These are phyloP conservation scores for Alternaria infectoria DNA, from an alignment of 2,329 filamentous ascomycete genomes.

Conservation along the genomic window DNA sequence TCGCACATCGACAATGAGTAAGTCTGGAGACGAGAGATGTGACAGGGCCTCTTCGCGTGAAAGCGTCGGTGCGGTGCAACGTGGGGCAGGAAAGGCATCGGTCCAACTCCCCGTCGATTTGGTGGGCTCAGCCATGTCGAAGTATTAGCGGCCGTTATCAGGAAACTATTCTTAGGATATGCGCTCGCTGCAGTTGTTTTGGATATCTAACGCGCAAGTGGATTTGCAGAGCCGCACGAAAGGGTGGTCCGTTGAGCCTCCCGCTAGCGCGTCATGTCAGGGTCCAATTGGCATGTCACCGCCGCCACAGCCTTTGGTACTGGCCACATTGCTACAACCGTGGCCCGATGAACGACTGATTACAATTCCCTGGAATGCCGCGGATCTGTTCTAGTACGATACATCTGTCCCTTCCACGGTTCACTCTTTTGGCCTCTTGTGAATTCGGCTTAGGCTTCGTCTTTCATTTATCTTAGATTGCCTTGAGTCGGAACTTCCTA, in stretches of 20 bases:
- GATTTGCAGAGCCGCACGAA: slow-evolving; percentile 8
- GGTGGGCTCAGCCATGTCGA: slow-evolving; percentile 25
- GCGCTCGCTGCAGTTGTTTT: not conserved
- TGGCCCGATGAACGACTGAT: slow-evolving; percentile 45
- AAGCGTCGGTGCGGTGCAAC: slow-evolving; percentile 47
- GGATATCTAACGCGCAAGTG: not conserved
- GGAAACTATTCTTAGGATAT: not conserved
- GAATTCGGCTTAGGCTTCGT: slow-evolving; percentile 17
- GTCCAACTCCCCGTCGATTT: slow-evolving; percentile 43
- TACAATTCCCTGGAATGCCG: slow-evolving; percentile 24
- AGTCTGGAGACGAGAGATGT: slow-evolving; percentile 42
- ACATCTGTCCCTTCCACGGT: slow-evolving; percentile 24
- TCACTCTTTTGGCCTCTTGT: slow-evolving; percentile 15
- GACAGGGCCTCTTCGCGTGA: slow-evolving; percentile 47
- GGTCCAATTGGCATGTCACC: slow-evolving; percentile 18
- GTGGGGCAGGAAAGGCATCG: slow-evolving; percentile 51
- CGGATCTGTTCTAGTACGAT: slow-evolving; percentile 22
- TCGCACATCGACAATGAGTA: slow-evolving; percentile 54
- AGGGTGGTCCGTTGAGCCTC: slow-evolving; percentile 18
- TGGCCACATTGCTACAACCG: slow-evolving; percentile 42
- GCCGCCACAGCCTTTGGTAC: slow-evolving; percentile 29
- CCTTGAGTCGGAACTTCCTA: slow-evolving; percentile 23
- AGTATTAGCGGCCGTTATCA: not conserved
- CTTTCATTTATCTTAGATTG: slow-evolving; percentile 32
- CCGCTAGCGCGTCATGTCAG: slow-evolving; percentile 16